A percentile compares a stretch with the other conserved stretches of the same genome.
Conservation (phyloP, 495 filamentous ascomycete species). For the Aspergillus sclerotiicarbonarius region DNA sequence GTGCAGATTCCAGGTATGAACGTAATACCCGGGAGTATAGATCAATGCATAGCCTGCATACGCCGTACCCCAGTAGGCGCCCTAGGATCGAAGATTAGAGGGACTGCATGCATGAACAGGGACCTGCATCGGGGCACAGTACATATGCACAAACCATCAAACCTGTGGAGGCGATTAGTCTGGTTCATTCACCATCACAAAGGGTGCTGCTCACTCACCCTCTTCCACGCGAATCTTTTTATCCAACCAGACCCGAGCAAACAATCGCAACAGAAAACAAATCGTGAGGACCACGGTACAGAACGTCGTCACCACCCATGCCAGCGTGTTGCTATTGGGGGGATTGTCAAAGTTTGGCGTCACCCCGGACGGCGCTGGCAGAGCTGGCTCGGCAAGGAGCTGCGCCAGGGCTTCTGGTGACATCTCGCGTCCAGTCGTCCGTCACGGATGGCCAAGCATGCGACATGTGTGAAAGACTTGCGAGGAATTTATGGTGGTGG, state of each 20-base stretch:
- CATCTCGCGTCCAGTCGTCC: no score
- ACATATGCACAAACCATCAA: constrained; percentile 23
- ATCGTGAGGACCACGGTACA: constrained; percentile 21
- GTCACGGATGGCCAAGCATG: no score
- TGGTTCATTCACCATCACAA: background rate
- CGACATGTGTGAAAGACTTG: no score
- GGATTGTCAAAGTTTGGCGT: constrained; percentile 30
- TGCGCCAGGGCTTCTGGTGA: constrained; percentile 2
- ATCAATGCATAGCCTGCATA: constrained; percentile 23
- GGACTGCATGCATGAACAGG: background rate
- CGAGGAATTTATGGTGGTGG: no score
- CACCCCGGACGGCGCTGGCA: constrained; percentile 18
- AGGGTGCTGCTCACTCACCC: constrained; percentile 7
- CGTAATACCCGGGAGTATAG: constrained; percentile 20
- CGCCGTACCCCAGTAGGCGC: constrained; percentile 23
- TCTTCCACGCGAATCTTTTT: constrained; percentile 19
- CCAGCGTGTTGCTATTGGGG: constrained; percentile 26
- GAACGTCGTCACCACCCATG: constrained; percentile 22
- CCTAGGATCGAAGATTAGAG: constrained; percentile 10
- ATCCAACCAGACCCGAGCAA: constrained; percentile 18
- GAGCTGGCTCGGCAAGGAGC: constrained; percentile 16
- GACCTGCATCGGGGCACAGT: no score
- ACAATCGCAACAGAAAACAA: constrained; percentile 17
- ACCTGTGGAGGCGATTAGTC: background rate
- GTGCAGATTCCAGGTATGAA: constrained; percentile 24